Evolutionary conservation across 2,329 filamentous ascomycete genomes (phyloP), one percentile per base, ranked within the genome.

Genomic region (Botrytis cinerea): DNA sequence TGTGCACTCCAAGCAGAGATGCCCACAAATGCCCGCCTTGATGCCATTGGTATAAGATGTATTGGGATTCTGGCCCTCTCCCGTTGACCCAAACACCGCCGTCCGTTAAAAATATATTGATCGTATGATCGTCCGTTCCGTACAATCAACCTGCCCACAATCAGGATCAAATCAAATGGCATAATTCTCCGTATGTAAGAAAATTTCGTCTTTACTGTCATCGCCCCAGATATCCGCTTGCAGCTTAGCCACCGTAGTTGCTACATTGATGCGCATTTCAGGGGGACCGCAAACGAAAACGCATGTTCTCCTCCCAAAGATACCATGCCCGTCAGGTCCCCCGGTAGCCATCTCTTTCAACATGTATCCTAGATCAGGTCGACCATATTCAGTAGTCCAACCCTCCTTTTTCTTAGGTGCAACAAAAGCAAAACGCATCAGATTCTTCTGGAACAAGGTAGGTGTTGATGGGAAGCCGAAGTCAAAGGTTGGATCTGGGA

Each of bases 111-210:
- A 57, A 73, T 57, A 45, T 69, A 61, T 54, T 61, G 54, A 68
- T 69, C 28, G 22, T 73, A 32, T 20, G 40, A 60, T 69, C 54
- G 25, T 22, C 43, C 66, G 60, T 48, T 25, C 60, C 51, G 38
- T 61, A 61, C 43, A 61, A 48, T 9, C n/a, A 68, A 48, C 18
- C 22, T 70, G 20, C 38, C 38, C 28, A 46, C 4, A 8, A 57
- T n/a, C 32, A 18, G 61, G 20, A 12, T 14, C n/a, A 35, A 28
- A 48, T 73, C 82, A 97, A 75, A 97, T 86, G 70, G 94, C 93
- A 84, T 97, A 98, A 82, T 98, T 98, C 86, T 98, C 95, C 5
- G 95, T 93, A 84, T 98, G 95, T 81, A 98, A 83, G 82, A 95
- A 98, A 72, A 98, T 92, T 87, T 98, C 95, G 80, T 98, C 95